Percentiles rank a stretch among this genome's conserved stretches.
Evolutionary conservation across 306 rosid genomes (phyloP).

Genomic region (Rosa lucieae): DNA sequence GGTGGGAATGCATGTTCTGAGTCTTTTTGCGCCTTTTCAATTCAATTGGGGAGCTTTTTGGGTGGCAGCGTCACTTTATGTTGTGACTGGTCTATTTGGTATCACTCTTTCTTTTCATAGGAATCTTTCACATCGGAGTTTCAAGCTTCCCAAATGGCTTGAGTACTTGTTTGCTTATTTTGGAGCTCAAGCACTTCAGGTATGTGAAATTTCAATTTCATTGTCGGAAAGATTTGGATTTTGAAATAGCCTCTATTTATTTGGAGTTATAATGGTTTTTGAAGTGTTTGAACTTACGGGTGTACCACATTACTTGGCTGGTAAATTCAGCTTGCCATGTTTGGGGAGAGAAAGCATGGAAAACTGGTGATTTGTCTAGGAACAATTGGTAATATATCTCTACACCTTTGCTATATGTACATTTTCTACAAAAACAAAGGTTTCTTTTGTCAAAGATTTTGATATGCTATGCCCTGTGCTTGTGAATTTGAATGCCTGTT

Average conservation of each 20-base stretch:
- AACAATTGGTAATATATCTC: conserved; percentile 57
- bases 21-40: conserved; percentile 72
- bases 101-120: conserved; percentile 80
- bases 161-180: conserved; percentile 82
- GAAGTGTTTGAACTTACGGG: conserved; percentile 32
- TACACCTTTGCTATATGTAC: background rate
- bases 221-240: background rate
- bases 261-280: background rate
- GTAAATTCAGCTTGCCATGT: conserved; percentile 99
- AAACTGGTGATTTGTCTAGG: conserved; percentile 73
- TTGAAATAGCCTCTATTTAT: background rate
- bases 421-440: too few relatives aligned
- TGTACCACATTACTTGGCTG: conserved; percentile 87
- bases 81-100: conserved; percentile 77
- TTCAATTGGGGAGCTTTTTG: conserved; percentile 69
- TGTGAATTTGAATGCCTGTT: background rate
- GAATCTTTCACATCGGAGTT: conserved; percentile 81
- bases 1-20: conserved; percentile 55
- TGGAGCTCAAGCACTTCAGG: conserved; percentile 88
- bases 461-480: background rate
- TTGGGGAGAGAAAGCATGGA: conserved; percentile 78
- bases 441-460: background rate
- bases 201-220: conserved; percentile 4
- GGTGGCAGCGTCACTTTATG: conserved; percentile 61
- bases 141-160: conserved; percentile 89